A percentile compares a stretch with the other conserved stretches of the same genome.
Evolutionary conservation across 2,329 filamentous ascomycete species (phyloP).

Genomic region (Sporothrix curviconia): DNA sequence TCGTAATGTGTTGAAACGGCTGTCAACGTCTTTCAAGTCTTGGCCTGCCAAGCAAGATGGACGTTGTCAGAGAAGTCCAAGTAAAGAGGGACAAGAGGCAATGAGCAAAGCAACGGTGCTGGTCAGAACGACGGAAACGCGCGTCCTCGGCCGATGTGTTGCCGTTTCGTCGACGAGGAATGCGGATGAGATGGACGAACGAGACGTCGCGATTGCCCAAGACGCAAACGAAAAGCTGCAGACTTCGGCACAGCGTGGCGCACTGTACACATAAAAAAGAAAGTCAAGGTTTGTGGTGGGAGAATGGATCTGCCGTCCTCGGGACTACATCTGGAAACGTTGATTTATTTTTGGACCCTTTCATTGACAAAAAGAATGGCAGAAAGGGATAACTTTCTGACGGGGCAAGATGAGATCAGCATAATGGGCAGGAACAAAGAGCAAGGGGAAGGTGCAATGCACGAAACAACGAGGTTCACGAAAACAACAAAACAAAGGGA

Average conservation of each 20-base stretch:
- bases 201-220: neutral
- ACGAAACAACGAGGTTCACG: too few species aligned
- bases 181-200: neutral
- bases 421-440: neutral
- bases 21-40: too few species aligned
- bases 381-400: neutral
- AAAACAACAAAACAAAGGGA: neutral
- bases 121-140: constrained; percentile 6
- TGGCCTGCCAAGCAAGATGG: too few species aligned
- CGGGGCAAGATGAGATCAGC: neutral
- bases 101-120: neutral
- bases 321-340: neutral
- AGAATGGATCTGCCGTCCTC: neutral
- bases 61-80: too few species aligned
- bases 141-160: constrained; percentile 1
- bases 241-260: constrained; percentile 2
- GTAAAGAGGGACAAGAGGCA: neutral
- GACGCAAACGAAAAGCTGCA: neutral
- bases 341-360: constrained; percentile 3
- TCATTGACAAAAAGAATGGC: neutral
- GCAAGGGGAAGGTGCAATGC: too few species aligned
- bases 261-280: neutral
- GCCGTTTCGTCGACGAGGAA: neutral
- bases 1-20: too few species aligned
- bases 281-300: neutral